A percentile compares a stretch with the other conserved stretches of the same genome.
Conservation (phyloP, 129 eudicot genomes). For the Deinandra increscens region DNA sequence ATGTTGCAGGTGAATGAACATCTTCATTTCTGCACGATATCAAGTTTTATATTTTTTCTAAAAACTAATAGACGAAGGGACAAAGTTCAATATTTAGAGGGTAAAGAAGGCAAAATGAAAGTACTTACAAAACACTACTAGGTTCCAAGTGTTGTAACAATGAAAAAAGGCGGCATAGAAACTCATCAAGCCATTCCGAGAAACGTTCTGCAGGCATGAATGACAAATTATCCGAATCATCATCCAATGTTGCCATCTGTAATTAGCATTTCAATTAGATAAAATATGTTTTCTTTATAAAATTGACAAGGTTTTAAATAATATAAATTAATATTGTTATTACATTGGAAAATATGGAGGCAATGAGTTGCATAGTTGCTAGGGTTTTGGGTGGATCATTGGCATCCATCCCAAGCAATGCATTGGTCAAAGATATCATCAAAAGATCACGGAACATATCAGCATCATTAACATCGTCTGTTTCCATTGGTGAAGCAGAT, state of each 20-base stretch:
- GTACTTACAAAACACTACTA: constrained; percentile 79
- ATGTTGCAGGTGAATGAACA: constrained; percentile 56
- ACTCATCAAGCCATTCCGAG: constrained; percentile 99
- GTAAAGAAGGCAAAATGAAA: constrained; percentile 14
- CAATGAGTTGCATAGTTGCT: constrained; percentile 97
- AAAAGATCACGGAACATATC: constrained; percentile 67
- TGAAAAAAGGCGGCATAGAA: constrained; percentile 80
- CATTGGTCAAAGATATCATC: constrained; percentile 83
- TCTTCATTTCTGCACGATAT: constrained; percentile 82
- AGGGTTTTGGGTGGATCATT: constrained; percentile 98
- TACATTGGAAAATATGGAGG: constrained; percentile 94
- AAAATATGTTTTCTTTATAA: constrained; percentile 4
- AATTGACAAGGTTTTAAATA: background rate
- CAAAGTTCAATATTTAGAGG: constrained; percentile 20
- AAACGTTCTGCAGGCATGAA: constrained; percentile 60
- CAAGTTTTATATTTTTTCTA: background rate
- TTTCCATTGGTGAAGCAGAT: constrained; percentile 43
- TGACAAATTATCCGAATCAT: constrained; percentile 51
- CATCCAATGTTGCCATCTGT: constrained; percentile 89
- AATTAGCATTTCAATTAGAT: constrained; percentile 19
- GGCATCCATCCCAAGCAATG: constrained; percentile 99
- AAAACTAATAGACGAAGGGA: background rate
- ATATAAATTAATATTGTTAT: constrained; percentile 17
- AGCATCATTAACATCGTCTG: constrained; percentile 39
- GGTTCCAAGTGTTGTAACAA: constrained; percentile 95